Evolutionary conservation across 2,329 filamentous ascomycete species (phyloP), one percentile per base, ranked within the genome.

Genomic region (Penicillium sp.): DNA sequence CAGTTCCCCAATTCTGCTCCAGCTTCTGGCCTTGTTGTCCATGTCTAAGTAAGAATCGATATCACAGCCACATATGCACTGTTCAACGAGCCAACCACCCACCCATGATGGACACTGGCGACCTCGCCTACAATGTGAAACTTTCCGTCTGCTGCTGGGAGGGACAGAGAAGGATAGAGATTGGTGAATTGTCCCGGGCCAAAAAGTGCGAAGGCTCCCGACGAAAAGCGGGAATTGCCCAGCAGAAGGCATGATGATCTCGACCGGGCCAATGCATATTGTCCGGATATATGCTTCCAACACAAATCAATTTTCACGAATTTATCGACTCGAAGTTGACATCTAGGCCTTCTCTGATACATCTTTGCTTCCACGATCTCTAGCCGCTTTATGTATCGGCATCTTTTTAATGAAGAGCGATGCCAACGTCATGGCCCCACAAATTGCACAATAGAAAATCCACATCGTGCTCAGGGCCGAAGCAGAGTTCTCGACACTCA

Each of bases 21-120:
- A 46, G 29, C 44, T 32, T 46, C 4, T 21, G 29, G 13, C 34
- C 32, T 13, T 34, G 13, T 12, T 46, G 44, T 32, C 18, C 44
- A 15, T 46, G 23, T 16, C 44, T 29, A 46, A 31, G 29, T 29
- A 34, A 34, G 18, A 46, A 46, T 34, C 44, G 44, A 34, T 46
- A 34, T 4, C 18, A 46, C 29, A 0, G 29, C 44, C 27, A 4
- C 44, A 23, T 50, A 50, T 18, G 60, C 56, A 45, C 56, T 61
- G 15, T 64, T 57, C 6, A 64, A n/a, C 1, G 60, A 47, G 4
- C 61, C 61, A 9, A 54, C 48, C 35, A 63, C 50, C 61, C 61
- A 64, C 13, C 54, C 61, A 34, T 64, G 59, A 34, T 63, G 58
- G 12, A 60, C 47, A 41, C 56, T 60, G 4, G 53, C 49, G 0